phyloP scores from a whole-genome alignment of 305 asterid species.

The Fraxinus baroniana region DNA sequence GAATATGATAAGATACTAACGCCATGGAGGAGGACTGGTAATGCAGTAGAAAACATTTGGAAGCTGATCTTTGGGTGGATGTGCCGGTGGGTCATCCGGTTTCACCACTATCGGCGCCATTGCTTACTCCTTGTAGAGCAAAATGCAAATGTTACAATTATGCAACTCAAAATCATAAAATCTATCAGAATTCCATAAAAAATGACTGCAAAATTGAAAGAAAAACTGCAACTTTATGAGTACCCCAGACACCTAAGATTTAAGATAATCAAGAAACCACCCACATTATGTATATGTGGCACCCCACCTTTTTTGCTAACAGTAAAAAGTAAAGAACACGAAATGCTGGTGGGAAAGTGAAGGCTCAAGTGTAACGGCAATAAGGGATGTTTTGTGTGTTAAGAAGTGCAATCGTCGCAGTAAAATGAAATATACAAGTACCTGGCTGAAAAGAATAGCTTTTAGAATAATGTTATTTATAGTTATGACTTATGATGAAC shows the following conservation, averaged over 20 bases:
- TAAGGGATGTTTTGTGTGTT: conserved; percentile 25
- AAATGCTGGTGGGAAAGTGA: conserved; percentile 18
- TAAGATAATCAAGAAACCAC: conserved; percentile 21
- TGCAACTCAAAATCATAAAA: conserved; percentile 47
- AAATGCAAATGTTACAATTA: conserved; percentile 44
- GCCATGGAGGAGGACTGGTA: conserved; percentile 78
- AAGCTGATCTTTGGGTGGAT: conserved; percentile 70
- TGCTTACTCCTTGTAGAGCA: conserved; percentile 17
- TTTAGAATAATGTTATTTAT: no score
- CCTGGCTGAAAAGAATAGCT: conserved; percentile 24
- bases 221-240: conserved; percentile 25
- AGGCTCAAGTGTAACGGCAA: conserved; percentile 19
- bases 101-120: conserved; percentile 49
- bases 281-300: conserved; percentile 25
- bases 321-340: conserved; percentile 16
- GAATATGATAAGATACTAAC: conserved; percentile 35
- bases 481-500: no score
- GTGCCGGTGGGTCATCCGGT: conserved; percentile 58
- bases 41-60: conserved; percentile 68
- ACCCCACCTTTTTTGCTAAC: conserved; percentile 14
- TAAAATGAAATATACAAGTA: conserved; percentile 20
- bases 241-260: conserved; percentile 33
- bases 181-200: conserved; percentile 23
- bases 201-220: conserved; percentile 18
- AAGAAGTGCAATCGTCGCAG: conserved; percentile 31